Conservation (phyloP, 2,329 filamentous ascomycete genomes). For the Rutstroemia sp. region DNA sequence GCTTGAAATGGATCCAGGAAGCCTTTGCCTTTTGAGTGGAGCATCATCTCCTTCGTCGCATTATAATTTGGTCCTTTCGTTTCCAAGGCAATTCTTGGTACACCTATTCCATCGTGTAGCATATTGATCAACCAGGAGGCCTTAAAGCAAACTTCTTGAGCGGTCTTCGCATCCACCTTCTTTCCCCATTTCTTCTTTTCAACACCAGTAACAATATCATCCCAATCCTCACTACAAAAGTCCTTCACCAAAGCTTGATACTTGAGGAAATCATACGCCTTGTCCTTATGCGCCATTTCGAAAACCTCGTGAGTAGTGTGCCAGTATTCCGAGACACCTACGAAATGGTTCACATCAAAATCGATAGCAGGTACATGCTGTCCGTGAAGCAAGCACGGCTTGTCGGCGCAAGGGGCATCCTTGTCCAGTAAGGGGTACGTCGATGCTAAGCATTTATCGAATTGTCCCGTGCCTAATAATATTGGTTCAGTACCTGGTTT, state of each 20-base stretch:
- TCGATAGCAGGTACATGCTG: conserved; percentile 93
- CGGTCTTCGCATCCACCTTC: conserved; percentile 65
- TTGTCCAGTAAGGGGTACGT: conserved; percentile 87
- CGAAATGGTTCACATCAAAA: conserved; percentile 94
- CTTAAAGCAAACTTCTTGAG: conserved; percentile 91
- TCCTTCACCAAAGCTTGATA: conserved; percentile 80
- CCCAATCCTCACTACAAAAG: conserved; percentile 83
- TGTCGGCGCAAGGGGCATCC: conserved; percentile 72
- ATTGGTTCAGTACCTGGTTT: conserved; percentile 39
- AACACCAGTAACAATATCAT: conserved; percentile 61
- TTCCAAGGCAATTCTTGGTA: conserved; percentile 79
- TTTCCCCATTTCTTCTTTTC: conserved; percentile 63
- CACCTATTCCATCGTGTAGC: conserved; percentile 89
- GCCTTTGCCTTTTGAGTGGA: conserved; percentile 63
- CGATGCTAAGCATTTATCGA: conserved; percentile 73
- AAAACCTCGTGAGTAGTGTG: conserved; percentile 97
- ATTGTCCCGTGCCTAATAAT: conserved; percentile 77
- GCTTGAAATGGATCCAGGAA: conserved; percentile 85
- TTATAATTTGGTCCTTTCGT: conserved; percentile 52
- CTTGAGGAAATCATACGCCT: conserved; percentile 80
- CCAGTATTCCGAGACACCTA: conserved; percentile 98
- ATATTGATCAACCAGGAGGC: conserved; percentile 97
- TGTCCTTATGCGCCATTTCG: conserved; percentile 63
- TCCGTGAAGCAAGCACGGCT: conserved; percentile 84
- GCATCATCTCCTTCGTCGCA: conserved; percentile 61